Base-by-base conservation (phyloP, 2,329 filamentous ascomycete species). In the Herpotrichia juniperi region DNA sequence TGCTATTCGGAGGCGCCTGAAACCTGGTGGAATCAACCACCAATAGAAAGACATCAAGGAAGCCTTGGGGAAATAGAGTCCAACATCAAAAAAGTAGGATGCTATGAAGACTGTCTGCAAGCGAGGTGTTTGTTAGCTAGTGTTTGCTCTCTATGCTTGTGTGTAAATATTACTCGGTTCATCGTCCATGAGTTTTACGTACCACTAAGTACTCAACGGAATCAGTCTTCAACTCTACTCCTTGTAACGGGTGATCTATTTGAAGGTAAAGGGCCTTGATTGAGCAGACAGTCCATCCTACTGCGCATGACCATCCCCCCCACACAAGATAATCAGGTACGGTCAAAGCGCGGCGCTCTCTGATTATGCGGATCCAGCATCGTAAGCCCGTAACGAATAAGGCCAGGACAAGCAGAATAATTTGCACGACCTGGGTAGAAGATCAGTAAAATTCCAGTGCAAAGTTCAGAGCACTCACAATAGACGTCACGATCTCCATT, bases 11-110 rank as follows among this genome's bases (percentile, higher is more conserved):
- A 65, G 56, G 25, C 56, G 54, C 26, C 49, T 46, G 21, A 65
- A 63, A 1, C 59, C 55, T 16, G 28, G 22, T 28, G 61, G 62
- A n/a, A 65, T 59, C 30, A 65, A 40, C 62, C 62, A 65, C 61
- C 59, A 62, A 45, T 60, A 65, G 42, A 65, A 65, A 1, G 62
- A 52, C 4, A 62, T 48, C 3, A 65, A 42, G 3, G 62, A 59
- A 2, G 44, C 53, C 34, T 64, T 65, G 16, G 61, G 62, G 4
- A 64, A 58, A 31, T 60, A 65, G 21, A 65, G 34, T 9, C 59
- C 59, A 5, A 61, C 47, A n/a, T 65, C 58, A 45, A 65, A 64
- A 26, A 64, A 56, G 39, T 55, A 65, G 16, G 47, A 49, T 17
- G 62, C 54, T 17, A 55, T 39, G 32, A 57, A 65, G 4, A 65